Conservation (phyloP, 805 yeast species). For the Blastobotrys mokoenaii region DNA sequence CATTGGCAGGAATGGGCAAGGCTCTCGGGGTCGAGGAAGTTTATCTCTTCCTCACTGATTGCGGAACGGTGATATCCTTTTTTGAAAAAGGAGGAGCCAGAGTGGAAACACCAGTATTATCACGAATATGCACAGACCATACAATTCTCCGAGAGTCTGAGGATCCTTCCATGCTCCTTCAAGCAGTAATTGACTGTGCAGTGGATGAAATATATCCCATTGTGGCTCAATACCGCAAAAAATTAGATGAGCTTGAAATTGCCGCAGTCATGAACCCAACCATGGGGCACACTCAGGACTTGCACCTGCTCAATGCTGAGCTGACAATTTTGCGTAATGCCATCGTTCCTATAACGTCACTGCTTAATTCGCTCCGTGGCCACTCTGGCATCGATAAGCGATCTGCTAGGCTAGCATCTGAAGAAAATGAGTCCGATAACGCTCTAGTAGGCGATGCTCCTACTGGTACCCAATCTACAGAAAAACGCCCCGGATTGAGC, state of each 20-base stretch:
- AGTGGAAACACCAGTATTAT: constrained; percentile 43
- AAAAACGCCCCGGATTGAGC: not conserved
- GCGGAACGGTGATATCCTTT: constrained; percentile 44
- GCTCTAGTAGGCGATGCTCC: not conserved
- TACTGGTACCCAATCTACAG: not conserved
- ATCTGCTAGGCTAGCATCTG: not conserved
- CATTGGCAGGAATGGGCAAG: constrained; percentile 36
- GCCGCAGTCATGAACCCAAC: constrained; percentile 44
- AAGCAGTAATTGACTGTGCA: constrained; percentile 45
- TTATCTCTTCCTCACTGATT: constrained; percentile 39
- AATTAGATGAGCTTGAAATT: constrained; percentile 42
- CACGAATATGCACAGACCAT: constrained; percentile 37
- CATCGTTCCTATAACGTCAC: constrained; percentile 39
- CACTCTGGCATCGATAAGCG: constrained; percentile 21
- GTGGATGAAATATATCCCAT: constrained; percentile 50
- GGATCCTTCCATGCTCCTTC: constrained; percentile 45
- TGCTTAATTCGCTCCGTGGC: constrained; percentile 40
- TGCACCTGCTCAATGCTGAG: constrained; percentile 48
- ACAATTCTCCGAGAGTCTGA: constrained; percentile 43
- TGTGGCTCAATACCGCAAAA: constrained; percentile 41
- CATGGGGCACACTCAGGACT: constrained; percentile 41
- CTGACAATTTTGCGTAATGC: constrained; percentile 39
- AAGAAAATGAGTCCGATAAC: not conserved
- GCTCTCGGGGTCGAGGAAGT: constrained; percentile 49
- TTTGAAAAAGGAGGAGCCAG: constrained; percentile 50